A percentile compares a stretch with the other conserved stretches of the same genome.
These are phyloP conservation scores for Amauroascus niger DNA, from an alignment of 2,329 filamentous ascomycete genomes.

Conservation along the genomic window DNA sequence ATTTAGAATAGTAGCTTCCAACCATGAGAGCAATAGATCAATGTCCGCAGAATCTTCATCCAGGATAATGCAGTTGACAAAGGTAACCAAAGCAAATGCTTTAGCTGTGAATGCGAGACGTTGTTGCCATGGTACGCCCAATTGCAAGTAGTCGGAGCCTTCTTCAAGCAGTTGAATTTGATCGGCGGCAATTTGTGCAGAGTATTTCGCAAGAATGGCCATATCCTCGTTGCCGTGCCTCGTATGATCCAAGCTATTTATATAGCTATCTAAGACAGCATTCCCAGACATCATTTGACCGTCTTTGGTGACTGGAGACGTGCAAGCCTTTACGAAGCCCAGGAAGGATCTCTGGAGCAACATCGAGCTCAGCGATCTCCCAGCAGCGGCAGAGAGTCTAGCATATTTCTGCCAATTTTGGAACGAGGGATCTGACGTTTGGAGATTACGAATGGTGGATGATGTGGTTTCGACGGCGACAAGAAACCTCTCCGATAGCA, in stretches of 20 bases:
- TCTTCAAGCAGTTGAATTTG: conserved; percentile 82
- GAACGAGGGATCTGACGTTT: conserved; percentile 53
- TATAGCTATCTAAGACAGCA: conserved; percentile 64
- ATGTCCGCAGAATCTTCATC: conserved; percentile 72
- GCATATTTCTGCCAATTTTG: conserved; percentile 83
- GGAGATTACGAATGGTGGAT: conserved; percentile 77
- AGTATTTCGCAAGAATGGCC: conserved; percentile 42
- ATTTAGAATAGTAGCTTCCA: conserved; percentile 73
- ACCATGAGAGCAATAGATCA: conserved; percentile 70
- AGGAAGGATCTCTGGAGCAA: conserved; percentile 82
- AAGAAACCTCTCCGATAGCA: conserved; percentile 77
- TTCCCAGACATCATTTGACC: conserved; percentile 49
- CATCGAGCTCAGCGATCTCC: conserved; percentile 81
- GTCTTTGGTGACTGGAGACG: conserved; percentile 61
- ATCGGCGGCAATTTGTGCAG: conserved; percentile 65
- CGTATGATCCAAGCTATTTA: conserved; percentile 46
- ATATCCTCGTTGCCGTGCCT: conserved; percentile 27
- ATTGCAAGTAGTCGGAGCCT: conserved; percentile 76
- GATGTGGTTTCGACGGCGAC: conserved; percentile 80
- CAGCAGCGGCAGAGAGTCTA: conserved; percentile 68
- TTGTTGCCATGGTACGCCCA: conserved; percentile 80
- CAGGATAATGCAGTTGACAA: conserved; percentile 72
- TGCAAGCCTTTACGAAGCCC: conserved; percentile 68
- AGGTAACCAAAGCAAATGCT: conserved; percentile 68
- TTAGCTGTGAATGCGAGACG: conserved; percentile 78